phyloP scores from a whole-genome alignment of 2,329 filamentous ascomycete species.

The Xylaria hypoxylon region DNA sequence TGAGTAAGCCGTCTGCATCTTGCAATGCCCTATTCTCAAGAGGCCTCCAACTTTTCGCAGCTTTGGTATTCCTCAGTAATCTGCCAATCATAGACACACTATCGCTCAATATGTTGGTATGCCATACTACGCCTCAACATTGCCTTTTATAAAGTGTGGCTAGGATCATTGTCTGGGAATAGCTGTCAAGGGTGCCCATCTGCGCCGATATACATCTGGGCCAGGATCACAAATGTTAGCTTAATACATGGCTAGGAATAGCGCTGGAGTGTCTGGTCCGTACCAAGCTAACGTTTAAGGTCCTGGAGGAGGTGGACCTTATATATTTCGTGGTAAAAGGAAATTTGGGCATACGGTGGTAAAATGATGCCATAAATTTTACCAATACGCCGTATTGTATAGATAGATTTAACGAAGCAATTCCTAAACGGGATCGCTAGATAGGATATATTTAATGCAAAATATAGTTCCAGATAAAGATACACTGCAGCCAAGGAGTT shows the following conservation, averaged over 20 bases:
- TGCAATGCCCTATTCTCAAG: background rate
- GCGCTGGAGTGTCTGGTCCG: too few species aligned
- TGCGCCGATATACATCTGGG: too few species aligned
- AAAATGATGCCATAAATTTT: background rate
- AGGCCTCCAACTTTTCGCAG: conserved; percentile 23
- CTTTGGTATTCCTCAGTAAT: background rate
- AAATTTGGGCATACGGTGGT: background rate
- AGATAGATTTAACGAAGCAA: background rate
- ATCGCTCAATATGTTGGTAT: too few species aligned
- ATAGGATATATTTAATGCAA: background rate
- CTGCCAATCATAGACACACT: too few species aligned
- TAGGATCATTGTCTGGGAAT: too few species aligned
- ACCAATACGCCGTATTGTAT: background rate
- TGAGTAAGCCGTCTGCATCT: too few species aligned
- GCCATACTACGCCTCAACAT: background rate
- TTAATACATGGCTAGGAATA: too few species aligned
- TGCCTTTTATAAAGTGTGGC: background rate
- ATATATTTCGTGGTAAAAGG: too few species aligned
- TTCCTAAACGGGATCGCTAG: background rate
- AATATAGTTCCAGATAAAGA: background rate
- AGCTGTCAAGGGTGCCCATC: background rate
- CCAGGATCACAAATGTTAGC: too few species aligned
- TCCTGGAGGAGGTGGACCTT: too few species aligned
- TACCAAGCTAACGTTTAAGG: too few species aligned
- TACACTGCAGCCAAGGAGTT: background rate